phyloP scores from a whole-genome alignment of 2,329 filamentous ascomycete species.

The Penicillium corylophilum region DNA sequence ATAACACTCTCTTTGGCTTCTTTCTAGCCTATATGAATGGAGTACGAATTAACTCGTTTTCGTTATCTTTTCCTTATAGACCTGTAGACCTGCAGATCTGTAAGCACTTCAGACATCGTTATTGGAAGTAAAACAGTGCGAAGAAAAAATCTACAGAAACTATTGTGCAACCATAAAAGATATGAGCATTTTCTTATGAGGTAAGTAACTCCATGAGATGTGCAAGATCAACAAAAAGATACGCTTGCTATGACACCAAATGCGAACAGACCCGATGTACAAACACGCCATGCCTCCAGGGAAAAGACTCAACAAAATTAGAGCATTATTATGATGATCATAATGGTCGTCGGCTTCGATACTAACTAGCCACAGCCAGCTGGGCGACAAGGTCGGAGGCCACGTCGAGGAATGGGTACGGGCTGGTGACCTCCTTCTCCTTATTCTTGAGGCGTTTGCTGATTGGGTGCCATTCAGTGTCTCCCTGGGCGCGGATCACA shows the following conservation, averaged over 20 bases:
- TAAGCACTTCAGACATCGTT: not conserved
- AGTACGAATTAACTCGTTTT: not conserved
- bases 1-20: no score
- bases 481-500: constrained; percentile 57
- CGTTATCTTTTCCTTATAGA: no score
- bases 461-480: constrained; percentile 49
- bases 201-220: constrained; percentile 15
- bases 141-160: not conserved
- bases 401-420: constrained; percentile 94
- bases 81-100: not conserved
- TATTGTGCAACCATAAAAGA: not conserved
- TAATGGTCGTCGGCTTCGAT: constrained; percentile 8
- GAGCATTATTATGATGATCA: constrained; percentile 9
- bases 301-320: constrained; percentile 6
- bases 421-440: constrained; percentile 92
- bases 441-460: constrained; percentile 59
- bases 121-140: not conserved
- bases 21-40: not conserved
- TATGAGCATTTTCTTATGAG: not conserved
- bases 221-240: constrained; percentile 6
- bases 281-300: constrained; percentile 4
- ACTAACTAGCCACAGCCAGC: constrained; percentile 73
- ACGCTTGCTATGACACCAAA: constrained; percentile 19
- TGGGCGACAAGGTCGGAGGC: constrained; percentile 91
- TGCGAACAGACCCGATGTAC: constrained; percentile 17